Evolutionary conservation across 169 alveolate species (phyloP), one percentile per base, ranked within the genome.

Genomic region (Plasmodium vinckei): DNA sequence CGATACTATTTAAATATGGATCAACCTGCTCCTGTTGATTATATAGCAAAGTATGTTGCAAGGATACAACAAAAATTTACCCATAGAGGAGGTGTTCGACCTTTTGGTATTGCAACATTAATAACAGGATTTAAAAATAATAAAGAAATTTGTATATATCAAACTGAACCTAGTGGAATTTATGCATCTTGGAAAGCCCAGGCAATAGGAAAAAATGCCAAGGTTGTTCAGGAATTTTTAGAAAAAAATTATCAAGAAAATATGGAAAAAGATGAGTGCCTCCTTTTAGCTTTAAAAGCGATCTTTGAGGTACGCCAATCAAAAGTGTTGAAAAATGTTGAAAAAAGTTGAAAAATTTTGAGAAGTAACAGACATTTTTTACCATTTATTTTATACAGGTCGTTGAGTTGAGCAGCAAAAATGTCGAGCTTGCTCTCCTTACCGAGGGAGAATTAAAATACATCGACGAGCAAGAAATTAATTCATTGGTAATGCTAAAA

Each of bases 131-230:
- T 94, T 72, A 98, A 97, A 64, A 93, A 92, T 73, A 91, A 93
- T 70, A 94, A 96, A n/a, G 93, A 92, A 42, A 99, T 99, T 7
- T 96, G 97, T 60, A 95, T 97, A 69, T 98, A 91, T 90, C 98
- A 97, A 92, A 99, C 99, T 19, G 99, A 99, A 75, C 99, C 99
- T 5, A 97, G 99, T 25, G 99, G 99, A 0, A 96, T 98, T 49
- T 97, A 95, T 84, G 95, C 99, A 13, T 96, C 98, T 47, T 98
- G 99, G 99, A 98, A 97, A 94, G 99, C 99, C 19, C 98, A 97
- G 56, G 99, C 99, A 5, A 96, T 99, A 46, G 99, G 99, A 39
- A 96, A 97, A 87, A 97, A 98, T 92, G 95, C 99, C 44, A 98
- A 98, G 95, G 97, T 94, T 71, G 99, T 98, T 42, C 97, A 95